Percentiles rank a stretch among this genome's conserved stretches.
These are phyloP conservation scores for Lunularia cruciata DNA, from an alignment of 225 moss, liverwort and hornwort genomes.

Conservation along the genomic window DNA sequence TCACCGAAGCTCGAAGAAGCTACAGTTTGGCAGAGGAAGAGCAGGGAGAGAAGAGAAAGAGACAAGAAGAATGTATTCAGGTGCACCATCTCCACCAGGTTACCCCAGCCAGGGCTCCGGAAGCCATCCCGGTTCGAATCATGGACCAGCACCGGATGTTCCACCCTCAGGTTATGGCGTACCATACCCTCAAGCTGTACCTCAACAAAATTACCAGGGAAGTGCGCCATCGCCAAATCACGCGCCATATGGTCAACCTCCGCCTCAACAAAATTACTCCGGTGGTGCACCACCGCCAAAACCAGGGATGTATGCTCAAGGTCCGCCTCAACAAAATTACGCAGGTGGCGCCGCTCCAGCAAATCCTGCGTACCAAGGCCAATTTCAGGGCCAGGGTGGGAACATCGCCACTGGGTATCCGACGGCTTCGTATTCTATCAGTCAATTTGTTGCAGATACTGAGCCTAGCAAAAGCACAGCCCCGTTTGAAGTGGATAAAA, in stretches of 20 bases:
- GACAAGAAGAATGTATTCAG: too few relatives aligned
- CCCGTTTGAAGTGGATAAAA: constrained; percentile 14
- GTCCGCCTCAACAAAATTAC: not conserved
- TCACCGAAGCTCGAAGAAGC: too few relatives aligned
- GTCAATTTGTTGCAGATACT: not conserved
- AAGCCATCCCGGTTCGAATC: not conserved
- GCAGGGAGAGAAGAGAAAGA: too few relatives aligned
- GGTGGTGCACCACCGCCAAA: not conserved
- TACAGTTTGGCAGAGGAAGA: too few relatives aligned
- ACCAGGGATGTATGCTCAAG: not conserved
- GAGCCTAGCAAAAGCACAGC: not conserved
- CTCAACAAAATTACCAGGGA: not conserved
- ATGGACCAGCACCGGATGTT: not conserved
- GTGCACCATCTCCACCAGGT: not conserved
- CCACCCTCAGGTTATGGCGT: not conserved
- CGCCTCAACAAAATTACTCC: not conserved
- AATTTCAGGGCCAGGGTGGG: too few relatives aligned
- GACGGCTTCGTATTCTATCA: constrained; percentile 1
- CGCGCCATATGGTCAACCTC: not conserved
- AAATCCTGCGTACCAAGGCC: too few relatives aligned
- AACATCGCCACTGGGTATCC: constrained; percentile 3
- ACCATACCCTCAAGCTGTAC: not conserved
- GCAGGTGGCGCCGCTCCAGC: not conserved
- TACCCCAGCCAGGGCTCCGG: not conserved
- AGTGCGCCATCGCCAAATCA: not conserved